Base-by-base conservation (phyloP, 768 basidiomycete species). In the Pleurotus ostreatus region DNA sequence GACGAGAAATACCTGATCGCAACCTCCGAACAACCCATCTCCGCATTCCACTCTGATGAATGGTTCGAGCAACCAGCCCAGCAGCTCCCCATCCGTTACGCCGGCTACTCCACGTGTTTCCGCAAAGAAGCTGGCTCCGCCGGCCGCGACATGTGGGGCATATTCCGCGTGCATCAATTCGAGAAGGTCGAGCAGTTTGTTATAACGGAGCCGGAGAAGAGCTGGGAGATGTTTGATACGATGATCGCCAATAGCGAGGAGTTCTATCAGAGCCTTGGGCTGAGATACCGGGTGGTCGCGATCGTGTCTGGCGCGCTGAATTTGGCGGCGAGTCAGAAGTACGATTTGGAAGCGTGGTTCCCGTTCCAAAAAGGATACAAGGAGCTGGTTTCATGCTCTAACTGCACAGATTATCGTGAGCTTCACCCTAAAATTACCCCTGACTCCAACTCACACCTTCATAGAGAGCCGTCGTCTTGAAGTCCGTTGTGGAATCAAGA, bases 1-100 rank as follows among this genome's bases (percentile, higher is more conserved):
- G 94, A 97, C 65, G 96, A 98, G 70, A 98, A 98, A 70, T 99
- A 99, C 74, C 84, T 99, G 49, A 99, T 99, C 68, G 97, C 97
- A 4, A 99, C 97, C 49, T 96, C 94, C 46, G 97, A 99, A 72
- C 97, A 99, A 69, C 97, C 97, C 39, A 94, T 99, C 71, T 98
- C 97, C 5, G 91, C 92, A 4, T 90, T 86, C 70, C 94, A 98
- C 74, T 83, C 89, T 49, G 95, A 95, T 64, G 97, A 98, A 72
- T 98, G 96, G 94, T 95, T 99, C 71, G 95, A 96, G 64, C 84
- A 85, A 69, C 94, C 94, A 1, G 85, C 92, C 47, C 84, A 82
- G 22, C 93, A 96, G 68, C 85, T 99, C n/a, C 97, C 97, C 1
- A 80, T 97, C 67, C 80, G 81, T 74, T 97, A 89, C 65, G 90